Evolutionary conservation across 345 rosid species (phyloP), one percentile per base, ranked within the genome.

Genomic region (Heritiera fomes): DNA sequence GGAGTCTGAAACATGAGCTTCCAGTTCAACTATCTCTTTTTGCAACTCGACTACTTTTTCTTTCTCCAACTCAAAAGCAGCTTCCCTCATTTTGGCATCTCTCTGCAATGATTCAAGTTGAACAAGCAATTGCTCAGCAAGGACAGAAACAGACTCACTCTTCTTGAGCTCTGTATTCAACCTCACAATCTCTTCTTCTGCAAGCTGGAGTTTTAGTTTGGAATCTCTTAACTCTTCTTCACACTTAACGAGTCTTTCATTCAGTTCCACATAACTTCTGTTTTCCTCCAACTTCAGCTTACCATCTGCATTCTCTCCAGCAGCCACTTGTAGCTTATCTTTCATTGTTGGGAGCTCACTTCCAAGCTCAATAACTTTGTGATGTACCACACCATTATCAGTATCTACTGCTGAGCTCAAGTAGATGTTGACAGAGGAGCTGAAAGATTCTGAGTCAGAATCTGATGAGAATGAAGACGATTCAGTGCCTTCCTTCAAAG

Each of bases 371-470:
- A 73, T 81, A 30, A 80, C 74, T 77, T 75, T 88, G 76, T 65
- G 79, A 71, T 74, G 46, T 9, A 75, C 75, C 61, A 52, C 84
- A 46, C 80, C 78, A 67, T 78, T 85, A 47, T 80, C 84, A 77
- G 75, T 64, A 63, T 64, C 58, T 46, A 83, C 78, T 9, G 82
- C 76, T 18, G 89, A 78, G 78, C 69, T 80, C 28, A 86, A 65
- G 56, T 79, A 86, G 69, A 87, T 79, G 62, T 90, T 87, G 52
- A 87, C 79, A 56, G 94, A 87, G 56, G 93, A 83, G 75, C 82
- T 83, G 83, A 83, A 88, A 43, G 91, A 89, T 60, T 93, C 99
- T 1, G 96, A 79, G 76, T 91, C 98, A 5, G 97, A 92, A 82
- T 92, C 97, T 2, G 90, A 88, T 65, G 91, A 89, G 18, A 83